Evolutionary conservation across 208 protist genomes (phyloP).

Genomic region (Entamoeba invadens): DNA sequence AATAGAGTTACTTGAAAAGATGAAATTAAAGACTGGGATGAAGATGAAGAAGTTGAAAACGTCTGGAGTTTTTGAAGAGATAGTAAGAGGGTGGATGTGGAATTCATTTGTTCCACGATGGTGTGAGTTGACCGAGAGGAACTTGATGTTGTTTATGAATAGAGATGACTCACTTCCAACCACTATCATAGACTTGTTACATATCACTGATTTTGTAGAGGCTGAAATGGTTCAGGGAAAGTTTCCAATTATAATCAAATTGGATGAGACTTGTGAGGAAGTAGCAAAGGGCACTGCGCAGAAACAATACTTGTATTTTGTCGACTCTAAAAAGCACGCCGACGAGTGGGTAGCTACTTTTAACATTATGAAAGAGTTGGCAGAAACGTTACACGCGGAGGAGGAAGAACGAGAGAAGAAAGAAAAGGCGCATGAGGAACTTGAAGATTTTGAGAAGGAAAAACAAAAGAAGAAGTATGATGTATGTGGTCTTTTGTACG

Average conservation of each 20-base stretch:
- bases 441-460: too few relatives aligned
- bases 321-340: neutral
- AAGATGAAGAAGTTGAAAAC: neutral
- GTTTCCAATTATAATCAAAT: neutral
- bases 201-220: neutral
- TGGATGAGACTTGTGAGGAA: neutral
- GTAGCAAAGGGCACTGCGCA: neutral
- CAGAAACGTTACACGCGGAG: neutral
- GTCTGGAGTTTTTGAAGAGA: neutral
- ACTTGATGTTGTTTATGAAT: neutral
- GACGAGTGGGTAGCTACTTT: neutral
- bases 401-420: neutral
- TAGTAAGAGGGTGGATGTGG: neutral
- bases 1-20: neutral
- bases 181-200: neutral
- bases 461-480: neutral
- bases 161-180: neutral
- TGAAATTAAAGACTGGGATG: neutral
- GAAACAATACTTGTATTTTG: neutral
- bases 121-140: neutral
- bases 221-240: neutral
- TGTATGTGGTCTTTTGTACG: neutral
- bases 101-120: neutral
- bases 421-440: neutral
- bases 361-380: neutral